Base-by-base conservation (phyloP, 352 stramenopile genomes). In the Globisporangium nodosum region DNA sequence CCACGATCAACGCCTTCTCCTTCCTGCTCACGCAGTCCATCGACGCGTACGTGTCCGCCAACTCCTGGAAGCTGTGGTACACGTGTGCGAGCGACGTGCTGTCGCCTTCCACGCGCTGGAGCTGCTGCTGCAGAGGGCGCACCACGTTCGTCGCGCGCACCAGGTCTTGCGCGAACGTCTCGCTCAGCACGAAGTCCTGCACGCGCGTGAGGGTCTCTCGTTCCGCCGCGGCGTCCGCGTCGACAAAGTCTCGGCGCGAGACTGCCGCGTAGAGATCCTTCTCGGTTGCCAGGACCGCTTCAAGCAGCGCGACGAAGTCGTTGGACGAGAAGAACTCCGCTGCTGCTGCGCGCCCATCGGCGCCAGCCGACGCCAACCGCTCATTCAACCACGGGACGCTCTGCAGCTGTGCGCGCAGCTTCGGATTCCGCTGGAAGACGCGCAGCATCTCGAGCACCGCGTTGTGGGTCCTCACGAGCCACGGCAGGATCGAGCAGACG, bases 11-110 rank as follows among this genome's bases (percentile, higher is more conserved):
- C 18, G 80, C 77, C 60, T 87, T 90, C 60, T 90, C 75, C 54
- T 90, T 90, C 70, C 86, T 86, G 55, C 67, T 87, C 37, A 88
- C 60, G 59, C 71, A 72, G 49, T 87, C 77, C 64, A 88, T 87
- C 15, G 71, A 69, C 31, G 70, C 65, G 54, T 78, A 87, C 39
- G 69, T 65, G 9, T 65, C 64, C 30, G 85, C 35, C 6, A 90
- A 63, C 13, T 84, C 70, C 33, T 81, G 9, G 31, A 82, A 87
- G 40, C 52, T 70, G 27, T 72, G 67, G 30, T 80, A 78, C 3
- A 87, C 75, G 30, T 84, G 74, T n/a, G 80, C 86, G 8, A 90
- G 63, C 6, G 75, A 52, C 5, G 68, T 56, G 15, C 61, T 68
- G 12, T 78, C 67, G 11, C 66, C 66, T 47, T 85, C 64, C 3